A percentile compares a stretch with the other conserved stretches of the same genome.
Conservation (phyloP, 352 stramenopile genomes). For the Pythium rishiriense region DNA sequence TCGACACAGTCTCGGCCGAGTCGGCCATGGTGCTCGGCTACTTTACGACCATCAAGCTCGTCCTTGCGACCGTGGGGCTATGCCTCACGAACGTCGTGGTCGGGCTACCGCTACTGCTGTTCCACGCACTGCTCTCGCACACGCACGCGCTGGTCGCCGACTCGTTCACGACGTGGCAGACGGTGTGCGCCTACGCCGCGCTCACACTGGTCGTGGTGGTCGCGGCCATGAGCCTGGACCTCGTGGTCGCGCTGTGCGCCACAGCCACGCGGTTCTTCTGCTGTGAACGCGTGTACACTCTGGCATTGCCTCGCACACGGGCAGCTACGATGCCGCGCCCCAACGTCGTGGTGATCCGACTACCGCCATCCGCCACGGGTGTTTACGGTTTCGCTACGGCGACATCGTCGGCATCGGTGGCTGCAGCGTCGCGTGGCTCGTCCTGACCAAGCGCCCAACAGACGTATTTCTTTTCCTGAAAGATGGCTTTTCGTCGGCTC, state of each 20-base stretch:
- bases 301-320: slow-evolving; percentile 11
- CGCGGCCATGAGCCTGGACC: slow-evolving; percentile 17
- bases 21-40: slow-evolving; percentile 27
- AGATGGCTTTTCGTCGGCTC: background rate
- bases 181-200: slow-evolving; percentile 3
- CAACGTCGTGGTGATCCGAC: slow-evolving; percentile 22
- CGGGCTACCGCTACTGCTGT: slow-evolving; percentile 3
- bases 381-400: slow-evolving; percentile 6
- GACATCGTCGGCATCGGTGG: background rate
- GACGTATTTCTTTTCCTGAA: background rate
- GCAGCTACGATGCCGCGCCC: slow-evolving; percentile 1
- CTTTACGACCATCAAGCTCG: slow-evolving; percentile 29
- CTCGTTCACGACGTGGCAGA: slow-evolving; percentile 3
- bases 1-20: slow-evolving; percentile 11
- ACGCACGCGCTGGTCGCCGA: background rate
- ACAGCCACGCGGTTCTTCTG: slow-evolving; percentile 28
- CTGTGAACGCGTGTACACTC: slow-evolving; percentile 22
- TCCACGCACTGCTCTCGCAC: slow-evolving; percentile 2
- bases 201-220: slow-evolving; percentile 20
- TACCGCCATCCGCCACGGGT: slow-evolving; percentile 11
- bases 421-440: background rate
- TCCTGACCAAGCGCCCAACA: background rate
- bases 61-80: slow-evolving; percentile 16
- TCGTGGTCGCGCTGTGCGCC: slow-evolving; percentile 13
- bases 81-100: slow-evolving; percentile 5